These are phyloP conservation scores for Oryza australiensis DNA, from an alignment of 176 grass and related monocot species.

Conservation along the genomic window DNA sequence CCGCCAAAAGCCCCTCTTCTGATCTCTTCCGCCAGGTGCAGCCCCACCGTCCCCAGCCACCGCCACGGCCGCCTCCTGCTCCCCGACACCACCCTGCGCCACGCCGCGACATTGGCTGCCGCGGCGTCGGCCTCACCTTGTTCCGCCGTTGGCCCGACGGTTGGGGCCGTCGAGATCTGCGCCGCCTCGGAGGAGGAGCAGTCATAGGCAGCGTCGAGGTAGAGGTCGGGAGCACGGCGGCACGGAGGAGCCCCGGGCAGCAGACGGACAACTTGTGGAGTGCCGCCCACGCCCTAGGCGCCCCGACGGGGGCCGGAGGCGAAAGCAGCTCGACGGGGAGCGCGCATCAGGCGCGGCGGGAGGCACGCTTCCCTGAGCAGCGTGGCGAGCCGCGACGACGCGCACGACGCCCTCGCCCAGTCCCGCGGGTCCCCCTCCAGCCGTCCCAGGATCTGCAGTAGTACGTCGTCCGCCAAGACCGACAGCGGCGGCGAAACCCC, in stretches of 20 bases:
- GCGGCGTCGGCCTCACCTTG: background rate
- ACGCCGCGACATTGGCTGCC: background rate
- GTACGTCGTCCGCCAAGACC: slow-evolving; percentile 70
- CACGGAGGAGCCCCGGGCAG: slow-evolving; percentile 77
- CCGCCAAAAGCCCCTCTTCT: no score
- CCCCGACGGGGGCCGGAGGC: background rate
- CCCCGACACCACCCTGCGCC: slow-evolving; percentile 35
- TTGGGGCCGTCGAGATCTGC: slow-evolving; percentile 13
- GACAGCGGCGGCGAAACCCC: slow-evolving; percentile 26
- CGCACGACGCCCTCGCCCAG: slow-evolving; percentile 76
- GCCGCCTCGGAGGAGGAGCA: slow-evolving; percentile 46
- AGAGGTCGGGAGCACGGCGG: slow-evolving; percentile 84
- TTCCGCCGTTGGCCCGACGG: background rate
- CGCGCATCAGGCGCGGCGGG: slow-evolving; percentile 45
- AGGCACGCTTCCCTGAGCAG: slow-evolving; percentile 58
- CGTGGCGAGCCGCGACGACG: slow-evolving; percentile 56
- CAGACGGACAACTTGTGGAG: slow-evolving; percentile 96
- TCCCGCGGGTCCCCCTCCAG: slow-evolving; percentile 69
- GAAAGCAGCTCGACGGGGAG: slow-evolving; percentile 66
- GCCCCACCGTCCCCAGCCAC: slow-evolving; percentile 57
- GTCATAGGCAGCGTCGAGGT: slow-evolving; percentile 86
- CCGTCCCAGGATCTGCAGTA: slow-evolving; percentile 70
- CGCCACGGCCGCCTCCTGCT: slow-evolving; percentile 20
- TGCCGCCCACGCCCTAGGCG: slow-evolving; percentile 37
- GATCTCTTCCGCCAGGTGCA: slow-evolving; percentile 89